Conservation (phyloP, 257 asterid species). For the Primulina huaijiensis region DNA sequence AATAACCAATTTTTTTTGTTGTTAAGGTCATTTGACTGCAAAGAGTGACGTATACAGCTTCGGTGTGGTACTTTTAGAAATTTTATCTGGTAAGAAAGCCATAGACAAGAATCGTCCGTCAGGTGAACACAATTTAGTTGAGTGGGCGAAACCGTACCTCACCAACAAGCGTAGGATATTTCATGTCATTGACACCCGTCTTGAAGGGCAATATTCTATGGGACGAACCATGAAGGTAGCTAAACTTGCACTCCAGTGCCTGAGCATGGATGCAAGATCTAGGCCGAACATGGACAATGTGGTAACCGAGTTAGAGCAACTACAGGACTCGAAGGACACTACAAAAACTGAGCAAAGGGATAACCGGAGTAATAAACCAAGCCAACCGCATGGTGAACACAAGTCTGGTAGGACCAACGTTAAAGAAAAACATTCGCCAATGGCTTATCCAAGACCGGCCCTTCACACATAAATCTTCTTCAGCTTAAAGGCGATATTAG, state of each 20-base stretch:
- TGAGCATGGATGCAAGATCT: slow-evolving; percentile 42
- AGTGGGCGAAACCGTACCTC: slow-evolving; percentile 79
- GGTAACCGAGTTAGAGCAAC: slow-evolving; percentile 52
- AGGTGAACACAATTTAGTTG: slow-evolving; percentile 63
- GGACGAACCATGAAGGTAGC: slow-evolving; percentile 49
- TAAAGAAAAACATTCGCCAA: neutral
- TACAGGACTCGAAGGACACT: slow-evolving; percentile 42
- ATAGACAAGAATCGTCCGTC: slow-evolving; percentile 73
- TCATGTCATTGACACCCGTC: slow-evolving; percentile 52
- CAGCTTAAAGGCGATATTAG: slow-evolving; percentile 20
- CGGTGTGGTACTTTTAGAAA: slow-evolving; percentile 70
- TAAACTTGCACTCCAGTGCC: slow-evolving; percentile 54
- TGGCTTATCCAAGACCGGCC: neutral
- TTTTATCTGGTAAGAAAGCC: slow-evolving; percentile 62
- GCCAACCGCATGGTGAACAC: slow-evolving; percentile 16
- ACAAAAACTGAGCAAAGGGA: slow-evolving; percentile 31
- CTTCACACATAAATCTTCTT: neutral
- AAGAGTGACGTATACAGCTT: slow-evolving; percentile 79
- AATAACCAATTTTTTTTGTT: neutral
- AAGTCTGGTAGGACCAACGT: slow-evolving; percentile 23
- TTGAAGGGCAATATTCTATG: slow-evolving; percentile 57
- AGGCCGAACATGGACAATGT: slow-evolving; percentile 66
- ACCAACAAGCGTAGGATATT: slow-evolving; percentile 55
- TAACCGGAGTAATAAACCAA: slow-evolving; percentile 27
- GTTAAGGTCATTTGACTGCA: slow-evolving; percentile 63